Evolutionary conservation across 257 asterid genomes (phyloP).

Genomic region (Solanum pinnatisectum): DNA sequence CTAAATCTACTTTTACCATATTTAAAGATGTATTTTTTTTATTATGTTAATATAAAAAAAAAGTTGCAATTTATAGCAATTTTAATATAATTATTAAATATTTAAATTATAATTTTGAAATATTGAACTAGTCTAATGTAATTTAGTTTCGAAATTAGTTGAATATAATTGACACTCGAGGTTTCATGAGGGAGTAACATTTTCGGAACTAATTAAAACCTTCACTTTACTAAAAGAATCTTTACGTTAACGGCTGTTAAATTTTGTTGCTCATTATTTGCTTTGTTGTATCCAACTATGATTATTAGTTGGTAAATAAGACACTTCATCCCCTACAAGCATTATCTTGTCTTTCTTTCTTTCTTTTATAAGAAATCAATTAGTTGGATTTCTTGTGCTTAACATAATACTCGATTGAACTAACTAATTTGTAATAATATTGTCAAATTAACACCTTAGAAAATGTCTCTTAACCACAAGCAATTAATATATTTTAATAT

Average conservation of each 20-base stretch:
- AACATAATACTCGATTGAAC: not conserved
- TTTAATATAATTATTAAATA: too few relatives aligned
- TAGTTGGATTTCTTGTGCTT: not conserved
- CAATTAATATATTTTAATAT: not conserved
- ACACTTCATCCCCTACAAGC: not conserved
- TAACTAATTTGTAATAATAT: not conserved
- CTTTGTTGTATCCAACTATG: not conserved
- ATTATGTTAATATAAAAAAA: too few relatives aligned
- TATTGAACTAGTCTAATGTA: too few relatives aligned
- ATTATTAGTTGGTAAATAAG: not conserved
- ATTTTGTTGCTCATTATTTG: not conserved
- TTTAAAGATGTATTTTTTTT: too few relatives aligned
- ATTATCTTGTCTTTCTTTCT: not conserved
- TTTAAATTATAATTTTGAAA: too few relatives aligned
- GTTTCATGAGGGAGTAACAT: not conserved
- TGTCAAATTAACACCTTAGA: not conserved
- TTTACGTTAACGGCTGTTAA: not conserved
- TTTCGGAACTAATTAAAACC: not conserved
- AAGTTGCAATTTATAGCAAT: too few relatives aligned
- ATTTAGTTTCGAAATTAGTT: too few relatives aligned
- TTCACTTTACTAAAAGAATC: not conserved
- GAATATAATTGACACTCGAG: too few relatives aligned
- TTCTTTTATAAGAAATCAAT: not conserved
- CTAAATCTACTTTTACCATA: not conserved
- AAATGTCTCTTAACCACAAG: not conserved